Evolutionary conservation across 2,329 filamentous ascomycete genomes (phyloP).

Genomic region (Apiospora kogelbergensis): DNA sequence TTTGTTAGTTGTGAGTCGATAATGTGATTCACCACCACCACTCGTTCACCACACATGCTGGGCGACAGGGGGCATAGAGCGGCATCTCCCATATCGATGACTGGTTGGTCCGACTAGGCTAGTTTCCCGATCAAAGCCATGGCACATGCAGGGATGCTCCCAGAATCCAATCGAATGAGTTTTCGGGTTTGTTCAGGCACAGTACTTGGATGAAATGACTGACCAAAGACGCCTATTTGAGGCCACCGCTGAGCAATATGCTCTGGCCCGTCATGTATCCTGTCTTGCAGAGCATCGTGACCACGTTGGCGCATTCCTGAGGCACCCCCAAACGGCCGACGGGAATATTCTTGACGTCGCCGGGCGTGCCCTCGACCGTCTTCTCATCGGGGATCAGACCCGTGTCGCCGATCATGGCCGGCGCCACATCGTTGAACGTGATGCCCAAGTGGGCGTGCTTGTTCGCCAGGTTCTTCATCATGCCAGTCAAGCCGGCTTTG

Average conservation of each 20-base stretch:
- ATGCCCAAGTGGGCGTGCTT: conserved; percentile 61
- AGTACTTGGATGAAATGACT: too few species aligned
- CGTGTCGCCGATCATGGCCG: conserved; percentile 66
- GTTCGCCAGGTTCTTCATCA: conserved; percentile 64
- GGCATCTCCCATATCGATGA: conserved; percentile 1
- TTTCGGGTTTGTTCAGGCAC: not conserved
- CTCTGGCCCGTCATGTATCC: conserved; percentile 61
- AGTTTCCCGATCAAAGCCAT: not conserved
- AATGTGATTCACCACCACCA: too few species aligned
- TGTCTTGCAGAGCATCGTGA: conserved; percentile 60
- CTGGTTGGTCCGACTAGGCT: not conserved
- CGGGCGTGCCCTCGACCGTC: conserved; percentile 49
- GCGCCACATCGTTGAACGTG: conserved; percentile 67
- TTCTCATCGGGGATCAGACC: conserved; percentile 62
- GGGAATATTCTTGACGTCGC: conserved; percentile 60
- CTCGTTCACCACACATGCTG: not conserved
- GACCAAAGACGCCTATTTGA: conserved; percentile 38
- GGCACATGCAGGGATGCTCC: not conserved
- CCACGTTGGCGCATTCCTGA: conserved; percentile 60
- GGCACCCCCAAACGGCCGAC: conserved; percentile 57
- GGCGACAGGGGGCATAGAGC: not conserved
- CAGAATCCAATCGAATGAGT: not conserved
- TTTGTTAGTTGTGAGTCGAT: not conserved
- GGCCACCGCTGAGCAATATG: conserved; percentile 50
- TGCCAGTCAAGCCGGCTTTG: conserved; percentile 61